A percentile compares a stretch with the other conserved stretches of the same genome.
phyloP scores from a whole-genome alignment of 1,284 basidiomycete genomes.

The Cystobasidiaceae sp. region DNA sequence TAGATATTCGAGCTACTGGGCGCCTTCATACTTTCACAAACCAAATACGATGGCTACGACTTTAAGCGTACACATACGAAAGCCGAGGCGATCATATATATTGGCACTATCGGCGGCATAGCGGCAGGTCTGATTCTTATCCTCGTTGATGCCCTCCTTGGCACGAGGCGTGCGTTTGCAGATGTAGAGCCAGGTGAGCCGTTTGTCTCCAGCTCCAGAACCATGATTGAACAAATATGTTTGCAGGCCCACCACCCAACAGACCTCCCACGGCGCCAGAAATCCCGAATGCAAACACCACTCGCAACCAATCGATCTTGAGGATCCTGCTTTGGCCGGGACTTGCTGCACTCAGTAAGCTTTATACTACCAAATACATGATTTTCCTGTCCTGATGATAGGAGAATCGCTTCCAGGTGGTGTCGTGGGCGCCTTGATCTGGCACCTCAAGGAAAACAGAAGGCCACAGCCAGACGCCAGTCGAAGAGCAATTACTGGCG shows the following conservation, averaged over 20 bases:
- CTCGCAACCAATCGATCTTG: slow-evolving; percentile 15
- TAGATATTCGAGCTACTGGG: slow-evolving; percentile 28
- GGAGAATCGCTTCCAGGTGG: no score
- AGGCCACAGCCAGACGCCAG: slow-evolving; percentile 7
- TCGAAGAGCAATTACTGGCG: slow-evolving; percentile 7
- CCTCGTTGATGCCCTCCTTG: neutral
- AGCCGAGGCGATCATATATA: slow-evolving; percentile 18
- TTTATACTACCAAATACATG: no score
- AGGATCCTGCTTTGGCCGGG: slow-evolving; percentile 23
- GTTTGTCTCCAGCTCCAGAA: neutral
- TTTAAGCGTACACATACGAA: slow-evolving; percentile 8
- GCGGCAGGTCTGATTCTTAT: slow-evolving; percentile 12
- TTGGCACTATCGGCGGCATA: slow-evolving; percentile 18
- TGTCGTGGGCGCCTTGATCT: slow-evolving; percentile 19
- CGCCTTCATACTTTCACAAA: slow-evolving; percentile 23
- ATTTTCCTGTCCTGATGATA: no score
- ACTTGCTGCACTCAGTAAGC: slow-evolving; percentile 8
- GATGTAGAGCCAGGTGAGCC: slow-evolving; percentile 24
- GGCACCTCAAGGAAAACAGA: slow-evolving; percentile 11
- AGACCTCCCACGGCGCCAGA: neutral
- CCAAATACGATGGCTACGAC: slow-evolving; percentile 2
- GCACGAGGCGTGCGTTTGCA: neutral
- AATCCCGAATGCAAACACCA: slow-evolving; percentile 11
- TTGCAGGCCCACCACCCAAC: slow-evolving; percentile 1
- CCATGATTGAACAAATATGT: no score